Percentiles rank a stretch among this genome's conserved stretches.
phyloP scores from a whole-genome alignment of 345 rosid genomes.

The Combretum micranthum region DNA sequence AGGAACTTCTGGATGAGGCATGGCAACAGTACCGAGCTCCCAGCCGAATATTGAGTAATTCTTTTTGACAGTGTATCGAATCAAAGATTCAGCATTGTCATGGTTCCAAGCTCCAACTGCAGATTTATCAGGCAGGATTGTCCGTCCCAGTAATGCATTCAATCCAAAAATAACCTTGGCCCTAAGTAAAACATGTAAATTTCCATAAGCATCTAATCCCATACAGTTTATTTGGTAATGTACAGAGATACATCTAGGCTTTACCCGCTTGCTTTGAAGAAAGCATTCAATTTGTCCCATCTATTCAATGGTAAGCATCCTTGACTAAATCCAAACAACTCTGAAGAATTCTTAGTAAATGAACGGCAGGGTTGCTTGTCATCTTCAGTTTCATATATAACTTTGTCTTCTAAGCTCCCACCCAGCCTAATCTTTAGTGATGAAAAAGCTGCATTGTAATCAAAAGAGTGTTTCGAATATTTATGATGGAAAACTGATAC shows the following conservation, averaged over 20 bases:
- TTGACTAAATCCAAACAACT: constrained; percentile 47
- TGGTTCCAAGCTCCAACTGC: constrained; percentile 70
- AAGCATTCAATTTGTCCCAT: constrained; percentile 64
- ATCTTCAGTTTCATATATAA: constrained; percentile 41
- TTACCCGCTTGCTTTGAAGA: constrained; percentile 57
- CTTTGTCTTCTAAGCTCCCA: constrained; percentile 65
- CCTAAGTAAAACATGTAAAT: constrained; percentile 26
- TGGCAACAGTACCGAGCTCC: constrained; percentile 61
- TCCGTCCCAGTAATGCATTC: constrained; percentile 60
- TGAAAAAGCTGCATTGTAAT: constrained; percentile 41
- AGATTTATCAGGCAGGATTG: constrained; percentile 30
- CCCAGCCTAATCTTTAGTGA: constrained; percentile 68
- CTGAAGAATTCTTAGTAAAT: constrained; percentile 27
- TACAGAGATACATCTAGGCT: not conserved
- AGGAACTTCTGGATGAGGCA: no score
- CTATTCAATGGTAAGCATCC: constrained; percentile 63
- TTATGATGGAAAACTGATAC: not conserved
- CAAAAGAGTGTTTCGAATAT: not conserved
- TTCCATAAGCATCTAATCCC: not conserved
- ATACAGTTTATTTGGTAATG: not conserved
- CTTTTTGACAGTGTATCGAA: constrained; percentile 44
- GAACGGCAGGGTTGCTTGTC: constrained; percentile 31
- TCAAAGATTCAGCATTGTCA: constrained; percentile 65
- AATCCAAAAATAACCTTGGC: constrained; percentile 68
- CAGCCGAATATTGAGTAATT: constrained; percentile 53